Evolutionary conservation across 768 basidiomycete genomes (phyloP).

Genomic region (Termitomyces eurrhizus): DNA sequence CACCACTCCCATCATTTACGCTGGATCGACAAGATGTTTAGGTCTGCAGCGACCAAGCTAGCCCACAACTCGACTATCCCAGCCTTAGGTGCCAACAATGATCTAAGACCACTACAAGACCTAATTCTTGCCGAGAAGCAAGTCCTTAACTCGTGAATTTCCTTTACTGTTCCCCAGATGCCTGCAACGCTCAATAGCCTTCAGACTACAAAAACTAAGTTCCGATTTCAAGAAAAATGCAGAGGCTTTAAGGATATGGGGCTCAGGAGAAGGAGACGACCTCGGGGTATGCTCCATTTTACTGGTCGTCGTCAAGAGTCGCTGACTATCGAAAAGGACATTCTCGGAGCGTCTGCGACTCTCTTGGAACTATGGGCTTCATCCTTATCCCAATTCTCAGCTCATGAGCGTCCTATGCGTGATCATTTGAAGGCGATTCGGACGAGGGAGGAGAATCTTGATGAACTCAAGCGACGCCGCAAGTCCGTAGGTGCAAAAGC

Average conservation of each 20-base stretch:
- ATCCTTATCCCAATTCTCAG: conserved; percentile 66
- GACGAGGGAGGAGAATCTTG: conserved; percentile 78
- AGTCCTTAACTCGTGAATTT: conserved; percentile 66
- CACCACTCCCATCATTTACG: neutral
- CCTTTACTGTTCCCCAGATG: conserved; percentile 8
- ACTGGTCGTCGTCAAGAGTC: conserved; percentile 1
- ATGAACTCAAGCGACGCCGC: conserved; percentile 69
- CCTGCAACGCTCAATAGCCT: neutral
- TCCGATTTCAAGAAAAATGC: conserved; percentile 64
- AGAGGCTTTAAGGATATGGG: conserved; percentile 72
- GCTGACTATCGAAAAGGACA: conserved; percentile 47
- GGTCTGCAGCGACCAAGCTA: conserved; percentile 72
- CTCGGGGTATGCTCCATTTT: conserved; percentile 51
- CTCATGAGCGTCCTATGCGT: conserved; percentile 66
- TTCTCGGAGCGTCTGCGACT: conserved; percentile 63
- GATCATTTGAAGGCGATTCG: conserved; percentile 80
- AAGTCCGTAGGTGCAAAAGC: conserved; percentile 65
- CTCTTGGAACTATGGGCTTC: conserved; percentile 64
- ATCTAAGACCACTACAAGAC: conserved; percentile 79
- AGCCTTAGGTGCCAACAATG: conserved; percentile 64
- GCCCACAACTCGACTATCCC: conserved; percentile 88
- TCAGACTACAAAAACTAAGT: conserved; percentile 62
- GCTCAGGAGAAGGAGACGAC: conserved; percentile 78
- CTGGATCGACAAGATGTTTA: conserved; percentile 53
- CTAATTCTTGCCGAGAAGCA: conserved; percentile 87